Base-by-base conservation (phyloP, 164 flowering plant genomes). In the Nymphaea thermarum region DNA sequence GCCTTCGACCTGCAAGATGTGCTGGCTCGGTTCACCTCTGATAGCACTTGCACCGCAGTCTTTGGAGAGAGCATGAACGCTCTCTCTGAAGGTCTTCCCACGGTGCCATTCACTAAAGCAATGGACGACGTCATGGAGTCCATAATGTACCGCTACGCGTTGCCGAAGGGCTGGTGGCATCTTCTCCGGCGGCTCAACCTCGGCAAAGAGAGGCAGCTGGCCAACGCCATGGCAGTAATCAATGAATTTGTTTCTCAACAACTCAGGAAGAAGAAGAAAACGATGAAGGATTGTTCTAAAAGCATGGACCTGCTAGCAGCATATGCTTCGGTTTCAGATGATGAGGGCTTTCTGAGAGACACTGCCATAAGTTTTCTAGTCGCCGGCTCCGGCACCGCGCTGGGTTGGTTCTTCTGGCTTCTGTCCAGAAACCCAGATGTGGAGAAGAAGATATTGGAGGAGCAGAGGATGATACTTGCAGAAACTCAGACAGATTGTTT, bases 341-440 rank as follows among this genome's bases (percentile, higher is more conserved):
- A 51, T 6, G 64, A 62, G 3, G n/a, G 16, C n/a, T 67, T 66
- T 60, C 61, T 72, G 2, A 42, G 70, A 43, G 70, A 72, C n/a
- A 63, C 44, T 10, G 62, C 63, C 5, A 45, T 72, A 60, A 53
- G 16, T n/a, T 43, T 72, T 12, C 66, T 72, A 17, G 44, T 63
- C 57, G 74, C 74, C 11, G 47, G 66, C 12, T 55, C 72, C 4
- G 69, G 74, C 12, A 10, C 75, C 1, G 75, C 74, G 7, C 73
- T 82, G 5, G 65, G 81, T 43, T 84, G 83, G 86, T 75, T 84
- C 47, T 72, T 82, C 17, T 80, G 77, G 77, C 71, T 77, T 6
- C 68, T 80, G 6, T 53, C 75, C 5, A 73, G 67, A 15, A 65
- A 76, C 71, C 81, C 83, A 0, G 3, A 4, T 3, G 72, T 68